Base-by-base conservation (phyloP, 2,329 filamentous ascomycete genomes). In the Cryoendolithus antarcticus region DNA sequence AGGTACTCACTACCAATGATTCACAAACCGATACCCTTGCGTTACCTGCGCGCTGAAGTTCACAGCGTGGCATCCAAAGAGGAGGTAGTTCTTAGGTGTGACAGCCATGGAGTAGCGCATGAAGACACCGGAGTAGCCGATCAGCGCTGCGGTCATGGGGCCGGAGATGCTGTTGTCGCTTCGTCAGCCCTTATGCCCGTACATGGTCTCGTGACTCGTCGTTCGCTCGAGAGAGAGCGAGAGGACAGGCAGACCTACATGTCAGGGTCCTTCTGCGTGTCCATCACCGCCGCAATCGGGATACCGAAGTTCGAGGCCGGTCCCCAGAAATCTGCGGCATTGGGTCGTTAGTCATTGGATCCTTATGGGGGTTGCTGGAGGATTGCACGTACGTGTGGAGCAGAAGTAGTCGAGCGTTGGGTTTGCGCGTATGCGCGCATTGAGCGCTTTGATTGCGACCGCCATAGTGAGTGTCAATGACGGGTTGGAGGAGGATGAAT, bases 61-160 rank as follows among this genome's bases (percentile, higher is more conserved):
- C 61, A 78, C 69, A 44, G 73, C 62, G 60, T 80, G 76, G 64
- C 75, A 80, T 48, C 71, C 75, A 59, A 80, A 80, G 40, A 80
- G 72, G 47, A 80, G 73, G 64, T 78, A 79, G 64, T 80, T 80
- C 53, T 66, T 67, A 31, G 76, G 76, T 10, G 65, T 64, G 41
- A 80, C 74, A 44, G 76, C 75, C 45, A 80, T 57, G 42, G 76
- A 63, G 63, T 80, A 80, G 57, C 76, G 75, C 74, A 77, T 77
- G 64, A 80, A 80, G 42, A 72, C 74, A 34, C 58, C 72, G 15
- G 71, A 72, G 66, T 80, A 80, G 57, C 74, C 56, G 48, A 67
- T 63, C 21, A 80, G 67, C 34, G 75, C 72, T 51, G 60, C 64
- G 41, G 76, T 80, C 74, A 80, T 79, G 48, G 64, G 63, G 46